Evolutionary conservation across 2,329 filamentous ascomycete genomes (phyloP).

Genomic region (Cadophora gregata): DNA sequence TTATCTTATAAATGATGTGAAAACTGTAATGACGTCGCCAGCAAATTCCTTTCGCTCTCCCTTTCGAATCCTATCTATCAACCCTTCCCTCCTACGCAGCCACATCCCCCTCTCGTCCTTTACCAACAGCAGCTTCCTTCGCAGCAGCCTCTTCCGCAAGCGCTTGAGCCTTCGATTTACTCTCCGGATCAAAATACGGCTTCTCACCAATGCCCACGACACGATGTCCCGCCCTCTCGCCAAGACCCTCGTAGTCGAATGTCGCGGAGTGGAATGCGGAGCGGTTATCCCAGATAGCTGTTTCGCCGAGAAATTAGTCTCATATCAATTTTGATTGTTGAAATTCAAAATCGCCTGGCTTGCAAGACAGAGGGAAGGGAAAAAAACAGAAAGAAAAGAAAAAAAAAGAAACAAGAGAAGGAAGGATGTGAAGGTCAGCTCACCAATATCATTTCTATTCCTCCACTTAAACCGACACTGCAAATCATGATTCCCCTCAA

Average conservation of each 20-base stretch:
- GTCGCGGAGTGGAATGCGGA: not conserved
- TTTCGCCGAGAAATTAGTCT: no score
- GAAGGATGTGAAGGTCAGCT: no score
- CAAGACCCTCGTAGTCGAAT: not conserved
- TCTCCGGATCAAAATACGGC: not conserved
- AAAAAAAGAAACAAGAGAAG: not conserved
- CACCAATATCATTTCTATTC: not conserved
- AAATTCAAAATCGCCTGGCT: no score
- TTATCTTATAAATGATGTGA: no score
- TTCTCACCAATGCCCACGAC: not conserved
- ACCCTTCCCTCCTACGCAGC: no score
- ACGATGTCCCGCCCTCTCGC: not conserved
- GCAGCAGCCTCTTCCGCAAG: not conserved
- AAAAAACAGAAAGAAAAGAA: no score
- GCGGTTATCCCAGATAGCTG: not conserved
- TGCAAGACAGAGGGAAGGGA: no score
- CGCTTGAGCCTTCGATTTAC: not conserved
- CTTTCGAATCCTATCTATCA: no score
- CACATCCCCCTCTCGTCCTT: not conserved
- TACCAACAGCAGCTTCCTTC: not conserved
- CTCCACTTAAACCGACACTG: not conserved
- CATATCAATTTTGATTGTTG: no score
- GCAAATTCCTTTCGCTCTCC: no score
- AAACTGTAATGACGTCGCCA: no score
- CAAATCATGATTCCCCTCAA: not conserved